Base-by-base conservation (phyloP, 768 basidiomycete species). In the Cystofilobasidium capitatum region DNA sequence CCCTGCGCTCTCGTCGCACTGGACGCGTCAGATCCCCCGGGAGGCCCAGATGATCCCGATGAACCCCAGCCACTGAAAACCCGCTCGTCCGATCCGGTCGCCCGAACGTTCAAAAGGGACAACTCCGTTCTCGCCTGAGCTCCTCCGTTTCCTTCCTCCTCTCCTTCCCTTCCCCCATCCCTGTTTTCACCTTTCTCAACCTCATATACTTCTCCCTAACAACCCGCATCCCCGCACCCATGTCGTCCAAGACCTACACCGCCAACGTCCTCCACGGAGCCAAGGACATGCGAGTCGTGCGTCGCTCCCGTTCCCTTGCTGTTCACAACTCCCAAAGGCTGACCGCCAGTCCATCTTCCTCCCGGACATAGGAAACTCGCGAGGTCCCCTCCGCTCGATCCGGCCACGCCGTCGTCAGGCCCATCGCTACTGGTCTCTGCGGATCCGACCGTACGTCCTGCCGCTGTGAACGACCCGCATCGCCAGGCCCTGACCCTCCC, bases 341-440 rank as follows among this genome's bases (percentile, higher is more conserved):
- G 6, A 13, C 35, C 33, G 55, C 39, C 44, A 9, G 20, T 12
- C 12, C 3, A 45, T 6, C 33, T 0, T 47, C 13, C 49, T 9
- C 16, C 12, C 24, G 39, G 6, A 33, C 45, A n/a, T n/a, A 66
- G 65, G 45, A 66, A 47, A 55, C 63, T 40, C 65, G 65, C 20
- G 33, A 58, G 24, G 8, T 36, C 13, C 17, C n/a, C 4, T 1
- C 45, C 16, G 57, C 65, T 7, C 9, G 9, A 0, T 9, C 44
- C 1, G 65, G 44, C 3, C 45, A 59, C n/a, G 65, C 65, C 10
- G 58, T 58, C 17, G 85, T 98, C 75, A 81, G 83, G 68, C 81
- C 94, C 70, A 80, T 81, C 65, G 80, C 88, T 47, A 97, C 93
- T 5, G 94, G 94, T 69, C 84, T 98, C 62, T 98, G 93, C 73